Evolutionary conservation across 2,329 filamentous ascomycete species (phyloP), one percentile per base, ranked within the genome.

Genomic region (Oidium heveae): DNA sequence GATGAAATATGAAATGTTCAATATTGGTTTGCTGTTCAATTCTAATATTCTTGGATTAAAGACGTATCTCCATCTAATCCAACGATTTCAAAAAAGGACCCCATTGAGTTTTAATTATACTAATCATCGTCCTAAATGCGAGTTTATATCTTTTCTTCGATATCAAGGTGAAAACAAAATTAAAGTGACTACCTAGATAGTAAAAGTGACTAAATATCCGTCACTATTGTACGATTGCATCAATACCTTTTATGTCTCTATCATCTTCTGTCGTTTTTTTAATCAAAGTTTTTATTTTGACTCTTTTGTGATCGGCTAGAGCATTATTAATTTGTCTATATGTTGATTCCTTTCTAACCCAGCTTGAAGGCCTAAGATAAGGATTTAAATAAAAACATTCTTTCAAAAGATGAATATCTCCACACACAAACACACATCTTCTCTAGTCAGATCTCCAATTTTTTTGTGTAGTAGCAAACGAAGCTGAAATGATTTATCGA

Each of bases 171-270:
- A 10, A 49, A 49, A 15, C 12, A 18, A 49, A 49, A 13, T 51
- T 51, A 22, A 51, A 51, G 34, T 51, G 24, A 28, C 8, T 12
- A 51, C 34, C 47, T 7, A 28, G 47, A 33, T 28, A 51, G 28
- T 51, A 51, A 22, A 51, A 51, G 34, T 51, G 47, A 18, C 47
- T 51, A 32, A 52, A 20, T 52, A 52, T 22, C 37, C 37, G 16
- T 52, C 49, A 36, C 32, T 33, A 52, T 52, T 52, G 16, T 52
- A 37, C n/a, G n/a, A n/a, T n/a, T n/a, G n/a, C n/a, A n/a, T n/a
- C 37, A 2, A 41, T 5, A 41, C 37, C 37, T 41, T 41, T 41
- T 41, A 16, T 9, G 9, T 39, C 36, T 10, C 43, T 18, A 9
- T 46, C 18, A 46, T 46, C 12, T 15, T 46, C 18, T 15, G 9